Evolutionary conservation across 1,284 basidiomycete genomes (phyloP).

Genomic region (Cryptococcus sp.): DNA sequence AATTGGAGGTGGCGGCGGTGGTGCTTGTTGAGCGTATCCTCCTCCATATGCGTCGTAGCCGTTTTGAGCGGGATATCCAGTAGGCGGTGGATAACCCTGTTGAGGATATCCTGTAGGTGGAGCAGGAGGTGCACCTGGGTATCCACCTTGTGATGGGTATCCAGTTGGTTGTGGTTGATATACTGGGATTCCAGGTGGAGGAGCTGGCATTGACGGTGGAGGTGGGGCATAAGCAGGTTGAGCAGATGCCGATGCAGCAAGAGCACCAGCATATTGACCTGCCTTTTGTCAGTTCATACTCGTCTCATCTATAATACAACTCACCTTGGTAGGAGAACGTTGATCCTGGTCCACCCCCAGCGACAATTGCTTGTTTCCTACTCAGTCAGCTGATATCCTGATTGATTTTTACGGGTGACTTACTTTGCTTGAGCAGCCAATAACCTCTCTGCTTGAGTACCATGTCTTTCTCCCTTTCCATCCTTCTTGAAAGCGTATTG

Average conservation of each 20-base stretch:
- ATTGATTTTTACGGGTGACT: neutral
- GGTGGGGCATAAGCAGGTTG: conserved; percentile 30
- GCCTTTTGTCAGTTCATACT: conserved; percentile 26
- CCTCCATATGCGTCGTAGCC: conserved; percentile 9
- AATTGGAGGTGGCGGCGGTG: conserved; percentile 36
- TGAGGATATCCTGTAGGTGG: conserved; percentile 4
- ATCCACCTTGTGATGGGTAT: conserved; percentile 51
- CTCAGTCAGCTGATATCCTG: neutral
- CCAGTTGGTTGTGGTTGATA: conserved; percentile 49
- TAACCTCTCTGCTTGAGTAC: conserved; percentile 88
- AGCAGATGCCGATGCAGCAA: conserved; percentile 62
- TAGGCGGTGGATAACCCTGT: conserved; percentile 20
- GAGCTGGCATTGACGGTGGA: conserved; percentile 47
- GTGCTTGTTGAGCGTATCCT: conserved; percentile 2
- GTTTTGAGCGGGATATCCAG: conserved; percentile 26
- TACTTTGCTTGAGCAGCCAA: conserved; percentile 84
- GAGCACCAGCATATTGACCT: conserved; percentile 79
- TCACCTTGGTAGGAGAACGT: conserved; percentile 49
- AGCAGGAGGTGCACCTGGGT: conserved; percentile 47
- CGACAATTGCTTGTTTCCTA: conserved; percentile 36
- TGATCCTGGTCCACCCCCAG: conserved; percentile 12
- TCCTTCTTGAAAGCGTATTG: conserved; percentile 99
- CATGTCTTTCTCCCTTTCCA: conserved; percentile 94
- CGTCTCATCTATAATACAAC: neutral
- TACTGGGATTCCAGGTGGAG: conserved; percentile 23